Percentiles rank a stretch among this genome's conserved stretches.
These are phyloP conservation scores for Vigna unguiculata DNA, from an alignment of 306 rosid genomes.

Conservation along the genomic window DNA sequence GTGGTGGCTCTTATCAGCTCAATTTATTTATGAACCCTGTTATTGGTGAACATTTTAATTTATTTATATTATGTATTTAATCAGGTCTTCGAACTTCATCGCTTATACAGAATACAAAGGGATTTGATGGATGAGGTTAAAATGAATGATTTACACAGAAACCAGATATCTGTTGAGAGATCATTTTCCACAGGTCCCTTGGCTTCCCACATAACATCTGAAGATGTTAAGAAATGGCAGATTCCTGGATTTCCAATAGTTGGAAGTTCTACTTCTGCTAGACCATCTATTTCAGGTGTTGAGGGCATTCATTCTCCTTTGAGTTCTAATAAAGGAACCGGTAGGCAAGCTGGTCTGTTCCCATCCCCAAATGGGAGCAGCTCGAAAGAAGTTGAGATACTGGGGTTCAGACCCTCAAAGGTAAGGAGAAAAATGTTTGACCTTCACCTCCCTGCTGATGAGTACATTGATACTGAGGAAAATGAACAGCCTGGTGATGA, in stretches of 20 bases:
- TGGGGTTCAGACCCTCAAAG: constrained; percentile 79
- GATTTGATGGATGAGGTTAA: constrained; percentile 84
- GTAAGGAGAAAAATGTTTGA: constrained; percentile 83
- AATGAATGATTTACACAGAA: constrained; percentile 65
- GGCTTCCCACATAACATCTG: constrained; percentile 70
- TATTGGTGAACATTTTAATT: constrained; percentile 37
- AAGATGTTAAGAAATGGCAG: constrained; percentile 67
- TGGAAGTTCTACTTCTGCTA: constrained; percentile 60
- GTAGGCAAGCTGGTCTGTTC: constrained; percentile 54
- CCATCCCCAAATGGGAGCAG: constrained; percentile 72
- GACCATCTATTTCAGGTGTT: constrained; percentile 59
- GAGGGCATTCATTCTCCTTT: constrained; percentile 72
- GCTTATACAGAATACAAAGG: constrained; percentile 85
- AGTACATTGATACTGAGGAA: constrained; percentile 82
- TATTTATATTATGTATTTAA: constrained; percentile 43
- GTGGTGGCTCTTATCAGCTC: constrained; percentile 26
- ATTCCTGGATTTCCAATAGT: constrained; percentile 55
- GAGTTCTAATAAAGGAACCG: constrained; percentile 56
- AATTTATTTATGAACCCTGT: constrained; percentile 38
- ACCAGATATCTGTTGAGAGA: constrained; percentile 55
- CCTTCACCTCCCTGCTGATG: constrained; percentile 96
- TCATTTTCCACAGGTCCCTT: constrained; percentile 69
- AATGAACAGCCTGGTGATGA: constrained; percentile 68
- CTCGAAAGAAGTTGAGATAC: constrained; percentile 71
- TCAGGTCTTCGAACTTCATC: constrained; percentile 92